These are phyloP conservation scores for Kodamaea kaohsiungensis DNA, from an alignment of 805 yeast species.

Conservation along the genomic window DNA sequence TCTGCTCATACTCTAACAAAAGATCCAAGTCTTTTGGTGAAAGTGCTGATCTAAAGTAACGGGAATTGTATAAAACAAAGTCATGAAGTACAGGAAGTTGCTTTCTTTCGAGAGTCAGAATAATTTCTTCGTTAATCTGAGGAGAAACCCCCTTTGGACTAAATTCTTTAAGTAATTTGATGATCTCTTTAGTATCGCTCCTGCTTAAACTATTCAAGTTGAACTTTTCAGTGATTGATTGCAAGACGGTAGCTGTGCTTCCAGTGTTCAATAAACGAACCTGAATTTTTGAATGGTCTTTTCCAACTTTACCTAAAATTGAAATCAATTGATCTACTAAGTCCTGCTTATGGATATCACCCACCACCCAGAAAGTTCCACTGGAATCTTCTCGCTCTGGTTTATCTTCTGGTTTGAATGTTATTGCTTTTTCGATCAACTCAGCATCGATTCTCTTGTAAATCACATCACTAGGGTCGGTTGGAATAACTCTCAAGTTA, in stretches of 20 bases:
- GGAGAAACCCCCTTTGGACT: constrained; percentile 1
- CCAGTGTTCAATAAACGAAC: constrained; percentile 35
- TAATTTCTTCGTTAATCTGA: constrained; percentile 5
- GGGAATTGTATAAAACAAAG: constrained; percentile 55
- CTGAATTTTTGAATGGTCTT: constrained; percentile 27
- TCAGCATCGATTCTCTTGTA: constrained; percentile 32
- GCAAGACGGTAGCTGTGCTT: not conserved
- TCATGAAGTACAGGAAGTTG: constrained; percentile 34
- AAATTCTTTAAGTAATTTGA: constrained; percentile 1
- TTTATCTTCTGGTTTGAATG: constrained; percentile 19
- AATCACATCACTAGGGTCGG: constrained; percentile 31
- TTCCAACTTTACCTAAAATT: constrained; percentile 22
- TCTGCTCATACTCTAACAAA: constrained; percentile 48
- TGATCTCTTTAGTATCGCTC: constrained; percentile 12
- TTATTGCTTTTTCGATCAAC: constrained; percentile 24
- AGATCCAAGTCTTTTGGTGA: constrained; percentile 30
- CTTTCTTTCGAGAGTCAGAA: constrained; percentile 27
- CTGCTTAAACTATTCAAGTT: constrained; percentile 2
- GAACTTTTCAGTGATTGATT: constrained; percentile 1
- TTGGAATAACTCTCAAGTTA: constrained; percentile 41
- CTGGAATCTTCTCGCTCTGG: constrained; percentile 38
- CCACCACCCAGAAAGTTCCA: constrained; percentile 55
- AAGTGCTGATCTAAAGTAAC: constrained; percentile 41
- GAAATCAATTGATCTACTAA: constrained; percentile 47
- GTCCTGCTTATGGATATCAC: constrained; percentile 46